Conservation (phyloP, 768 basidiomycete genomes). For the Phylloporus sp. region DNA sequence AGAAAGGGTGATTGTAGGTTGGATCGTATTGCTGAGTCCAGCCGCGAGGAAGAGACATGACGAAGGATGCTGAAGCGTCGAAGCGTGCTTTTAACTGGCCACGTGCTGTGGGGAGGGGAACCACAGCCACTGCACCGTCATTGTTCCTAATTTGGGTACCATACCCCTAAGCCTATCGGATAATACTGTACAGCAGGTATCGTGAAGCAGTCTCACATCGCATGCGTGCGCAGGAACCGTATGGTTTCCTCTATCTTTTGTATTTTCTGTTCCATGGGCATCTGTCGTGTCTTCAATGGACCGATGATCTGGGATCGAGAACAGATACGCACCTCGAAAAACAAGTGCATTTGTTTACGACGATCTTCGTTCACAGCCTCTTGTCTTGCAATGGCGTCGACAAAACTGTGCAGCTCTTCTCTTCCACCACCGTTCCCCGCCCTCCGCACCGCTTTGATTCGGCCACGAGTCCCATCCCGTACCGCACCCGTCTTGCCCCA, state of each 20-base stretch:
- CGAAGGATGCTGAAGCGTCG: no score
- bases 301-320: neutral
- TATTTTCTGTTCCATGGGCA: conserved; percentile 52
- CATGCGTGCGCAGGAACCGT: conserved; percentile 31
- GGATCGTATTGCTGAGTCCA: conserved; percentile 51
- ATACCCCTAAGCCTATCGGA: neutral
- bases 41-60: conserved; percentile 46
- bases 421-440: conserved; percentile 1
- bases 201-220: neutral
- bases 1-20: conserved; percentile 42
- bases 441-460: neutral
- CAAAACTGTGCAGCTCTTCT: conserved; percentile 33
- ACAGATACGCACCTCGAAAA: conserved; percentile 40
- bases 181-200: conserved; percentile 2
- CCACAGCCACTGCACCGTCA: conserved; percentile 4
- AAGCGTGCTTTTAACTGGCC: no score
- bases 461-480: conserved; percentile 1
- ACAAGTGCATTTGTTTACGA: conserved; percentile 43
- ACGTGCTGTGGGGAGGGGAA: conserved; percentile 13
- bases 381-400: conserved; percentile 42
- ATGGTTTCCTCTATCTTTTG: conserved; percentile 48
- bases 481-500: neutral
- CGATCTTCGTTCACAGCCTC: conserved; percentile 36
- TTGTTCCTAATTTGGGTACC: neutral
- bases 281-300: conserved; percentile 30